Percentiles rank a stretch among this genome's conserved stretches.
Evolutionary conservation across 169 alveolate species (phyloP).

Genomic region (Plasmodium inui): DNA sequence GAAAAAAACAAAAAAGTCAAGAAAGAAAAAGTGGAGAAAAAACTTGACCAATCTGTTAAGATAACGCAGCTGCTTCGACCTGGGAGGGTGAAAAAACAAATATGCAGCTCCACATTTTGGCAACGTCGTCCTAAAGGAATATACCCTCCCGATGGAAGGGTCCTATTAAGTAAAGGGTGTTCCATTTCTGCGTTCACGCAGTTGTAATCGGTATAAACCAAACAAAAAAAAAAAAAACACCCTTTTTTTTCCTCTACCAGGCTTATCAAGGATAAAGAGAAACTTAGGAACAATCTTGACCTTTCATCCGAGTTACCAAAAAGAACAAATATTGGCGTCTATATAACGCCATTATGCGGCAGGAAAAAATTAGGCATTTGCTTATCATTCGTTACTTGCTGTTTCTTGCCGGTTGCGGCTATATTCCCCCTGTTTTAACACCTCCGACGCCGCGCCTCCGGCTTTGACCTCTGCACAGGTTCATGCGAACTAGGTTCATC

Average conservation of each 20-base stretch:
- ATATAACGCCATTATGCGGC: background rate
- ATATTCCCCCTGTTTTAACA: too few relatives aligned
- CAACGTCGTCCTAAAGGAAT: background rate
- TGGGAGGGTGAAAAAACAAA: too few relatives aligned
- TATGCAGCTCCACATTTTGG: background rate
- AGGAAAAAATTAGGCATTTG: background rate
- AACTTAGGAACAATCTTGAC: conserved; percentile 39
- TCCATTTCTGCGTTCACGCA: background rate
- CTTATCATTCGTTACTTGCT: background rate
- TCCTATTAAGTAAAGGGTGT: background rate
- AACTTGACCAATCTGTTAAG: background rate
- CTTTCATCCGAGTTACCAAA: conserved; percentile 69
- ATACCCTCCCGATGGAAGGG: background rate
- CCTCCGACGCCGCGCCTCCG: background rate
- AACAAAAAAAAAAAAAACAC: background rate
- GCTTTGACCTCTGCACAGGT: conserved; percentile 4
- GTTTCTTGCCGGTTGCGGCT: background rate
- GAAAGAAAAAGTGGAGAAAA: background rate
- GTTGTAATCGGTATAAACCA: background rate
- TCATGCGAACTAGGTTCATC: conserved; percentile 51
- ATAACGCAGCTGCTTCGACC: background rate
- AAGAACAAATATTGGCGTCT: background rate
- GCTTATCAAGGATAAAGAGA: conserved; percentile 65
- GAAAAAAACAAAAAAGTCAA: background rate
- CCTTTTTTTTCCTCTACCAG: background rate